phyloP scores from a whole-genome alignment of 495 filamentous ascomycete genomes.

The Pyrenula aspistea region DNA sequence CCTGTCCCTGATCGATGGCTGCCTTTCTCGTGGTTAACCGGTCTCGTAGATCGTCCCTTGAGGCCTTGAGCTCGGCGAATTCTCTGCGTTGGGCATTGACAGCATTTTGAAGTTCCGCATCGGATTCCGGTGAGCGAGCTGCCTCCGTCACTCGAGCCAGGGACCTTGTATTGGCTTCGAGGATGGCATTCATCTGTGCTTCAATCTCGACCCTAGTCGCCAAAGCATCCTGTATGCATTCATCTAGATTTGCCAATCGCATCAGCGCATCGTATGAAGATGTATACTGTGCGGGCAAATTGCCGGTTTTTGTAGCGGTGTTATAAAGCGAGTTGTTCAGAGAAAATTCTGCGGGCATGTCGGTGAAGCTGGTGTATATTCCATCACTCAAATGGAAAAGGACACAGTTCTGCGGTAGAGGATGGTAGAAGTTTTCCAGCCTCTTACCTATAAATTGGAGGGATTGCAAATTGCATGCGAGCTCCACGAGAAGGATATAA shows the following conservation, averaged over 20 bases:
- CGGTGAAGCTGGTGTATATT: conserved; percentile 64
- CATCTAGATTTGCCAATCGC: conserved; percentile 77
- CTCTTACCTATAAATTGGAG: conserved; percentile 72
- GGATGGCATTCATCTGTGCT: conserved; percentile 61
- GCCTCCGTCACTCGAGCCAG: conserved; percentile 34
- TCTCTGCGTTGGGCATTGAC: conserved; percentile 51
- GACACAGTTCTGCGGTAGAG: conserved; percentile 74
- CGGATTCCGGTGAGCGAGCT: conserved; percentile 51
- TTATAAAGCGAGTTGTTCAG: conserved; percentile 14
- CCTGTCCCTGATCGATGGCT: conserved; percentile 51
- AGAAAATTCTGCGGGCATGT: conserved; percentile 33
- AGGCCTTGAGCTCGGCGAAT: conserved; percentile 45
- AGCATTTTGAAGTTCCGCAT: conserved; percentile 44
- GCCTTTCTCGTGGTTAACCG: conserved; percentile 53
- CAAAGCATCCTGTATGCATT: conserved; percentile 85
- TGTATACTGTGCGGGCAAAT: conserved; percentile 37
- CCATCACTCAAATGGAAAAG: conserved; percentile 84
- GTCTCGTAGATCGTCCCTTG: conserved; percentile 48
- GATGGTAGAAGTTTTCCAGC: conserved; percentile 59
- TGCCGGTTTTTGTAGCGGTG: conserved; percentile 12
- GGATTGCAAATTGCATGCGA: conserved; percentile 54
- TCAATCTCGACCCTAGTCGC: conserved; percentile 63
- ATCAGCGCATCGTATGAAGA: conserved; percentile 88
- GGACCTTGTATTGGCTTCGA: conserved; percentile 39
- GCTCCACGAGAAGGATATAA: conserved; percentile 59